phyloP scores from a whole-genome alignment of 2,329 filamentous ascomycete species.

The Colletotrichum noveboracense region DNA sequence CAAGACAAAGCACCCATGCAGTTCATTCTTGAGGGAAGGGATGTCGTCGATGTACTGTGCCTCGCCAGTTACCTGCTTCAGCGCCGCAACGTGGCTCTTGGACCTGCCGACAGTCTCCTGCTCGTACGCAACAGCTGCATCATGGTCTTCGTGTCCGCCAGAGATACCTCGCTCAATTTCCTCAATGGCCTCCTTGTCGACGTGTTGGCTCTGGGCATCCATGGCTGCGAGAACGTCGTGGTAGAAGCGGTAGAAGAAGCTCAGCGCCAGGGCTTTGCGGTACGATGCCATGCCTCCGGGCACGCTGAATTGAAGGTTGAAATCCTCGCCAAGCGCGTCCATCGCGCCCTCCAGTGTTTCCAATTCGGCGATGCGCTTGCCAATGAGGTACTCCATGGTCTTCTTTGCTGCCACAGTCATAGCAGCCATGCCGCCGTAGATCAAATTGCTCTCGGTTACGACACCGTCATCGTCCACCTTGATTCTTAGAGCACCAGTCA shows the following conservation, averaged over 20 bases:
- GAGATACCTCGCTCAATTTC: constrained; percentile 90
- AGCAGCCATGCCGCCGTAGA: constrained; percentile 95
- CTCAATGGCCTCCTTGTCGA: constrained; percentile 76
- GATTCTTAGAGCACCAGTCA: constrained; percentile 84
- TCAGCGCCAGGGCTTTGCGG: constrained; percentile 84
- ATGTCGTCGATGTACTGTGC: constrained; percentile 98
- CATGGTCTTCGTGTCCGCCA: constrained; percentile 77
- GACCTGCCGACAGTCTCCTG: constrained; percentile 85
- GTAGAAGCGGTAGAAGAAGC: constrained; percentile 98
- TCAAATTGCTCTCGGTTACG: constrained; percentile 78
- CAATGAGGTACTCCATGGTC: constrained; percentile 74
- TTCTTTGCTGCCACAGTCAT: constrained; percentile 87
- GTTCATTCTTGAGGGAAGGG: constrained; percentile 82
- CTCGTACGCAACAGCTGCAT: constrained; percentile 77
- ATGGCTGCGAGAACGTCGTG: constrained; percentile 80
- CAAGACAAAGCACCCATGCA: constrained; percentile 86
- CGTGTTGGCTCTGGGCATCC: constrained; percentile 45
- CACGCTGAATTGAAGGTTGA: constrained; percentile 86
- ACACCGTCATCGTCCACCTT: constrained; percentile 70
- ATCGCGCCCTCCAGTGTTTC: constrained; percentile 88
- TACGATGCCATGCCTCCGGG: constrained; percentile 98
- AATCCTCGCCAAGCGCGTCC: constrained; percentile 87
- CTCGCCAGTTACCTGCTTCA: constrained; percentile 93
- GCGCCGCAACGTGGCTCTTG: constrained; percentile 84
- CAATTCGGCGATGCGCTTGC: constrained; percentile 80